A percentile compares a stretch with the other conserved stretches of the same genome.
These are phyloP conservation scores for Stagonosporopsis rhizophila DNA, from an alignment of 2,329 filamentous ascomycete species.

Conservation along the genomic window DNA sequence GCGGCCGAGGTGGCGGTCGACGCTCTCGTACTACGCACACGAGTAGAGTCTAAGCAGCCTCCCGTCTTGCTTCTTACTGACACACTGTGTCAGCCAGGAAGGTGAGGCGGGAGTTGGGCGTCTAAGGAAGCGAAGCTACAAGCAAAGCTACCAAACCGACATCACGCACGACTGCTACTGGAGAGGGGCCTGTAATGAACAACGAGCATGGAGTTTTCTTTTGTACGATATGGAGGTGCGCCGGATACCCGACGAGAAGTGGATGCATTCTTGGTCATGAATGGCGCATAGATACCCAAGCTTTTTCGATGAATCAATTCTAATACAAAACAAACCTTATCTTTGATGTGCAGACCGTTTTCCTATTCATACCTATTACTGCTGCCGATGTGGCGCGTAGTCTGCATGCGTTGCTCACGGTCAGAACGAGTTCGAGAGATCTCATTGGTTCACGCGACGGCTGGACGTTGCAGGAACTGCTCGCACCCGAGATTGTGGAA, in stretches of 20 bases:
- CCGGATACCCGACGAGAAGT: slow-evolving; percentile 20
- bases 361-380: not conserved
- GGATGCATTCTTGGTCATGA: slow-evolving; percentile 26
- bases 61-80: slow-evolving; percentile 25
- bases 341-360: too few species aligned
- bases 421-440: too few species aligned
- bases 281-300: slow-evolving; percentile 35
- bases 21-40: slow-evolving; percentile 43
- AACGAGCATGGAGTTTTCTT: slow-evolving; percentile 20
- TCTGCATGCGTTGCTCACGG: too few species aligned
- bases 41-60: slow-evolving; percentile 47
- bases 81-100: slow-evolving; percentile 21
- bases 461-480: too few species aligned
- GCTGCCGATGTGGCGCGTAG: not conserved
- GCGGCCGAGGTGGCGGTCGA: slow-evolving; percentile 53
- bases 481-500: too few species aligned
- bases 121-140: slow-evolving; percentile 13
- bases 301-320: slow-evolving; percentile 26
- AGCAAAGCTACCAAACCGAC: not conserved
- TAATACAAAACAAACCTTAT: slow-evolving; percentile 11
- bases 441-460: too few species aligned
- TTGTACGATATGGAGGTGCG: slow-evolving; percentile 17
- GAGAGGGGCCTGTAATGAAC: slow-evolving; percentile 10
- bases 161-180: slow-evolving; percentile 1
- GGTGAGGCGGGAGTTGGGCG: slow-evolving; percentile 25